phyloP scores from a whole-genome alignment of 371 early-diverging fungal genomes.

The Mortierella sp. region DNA sequence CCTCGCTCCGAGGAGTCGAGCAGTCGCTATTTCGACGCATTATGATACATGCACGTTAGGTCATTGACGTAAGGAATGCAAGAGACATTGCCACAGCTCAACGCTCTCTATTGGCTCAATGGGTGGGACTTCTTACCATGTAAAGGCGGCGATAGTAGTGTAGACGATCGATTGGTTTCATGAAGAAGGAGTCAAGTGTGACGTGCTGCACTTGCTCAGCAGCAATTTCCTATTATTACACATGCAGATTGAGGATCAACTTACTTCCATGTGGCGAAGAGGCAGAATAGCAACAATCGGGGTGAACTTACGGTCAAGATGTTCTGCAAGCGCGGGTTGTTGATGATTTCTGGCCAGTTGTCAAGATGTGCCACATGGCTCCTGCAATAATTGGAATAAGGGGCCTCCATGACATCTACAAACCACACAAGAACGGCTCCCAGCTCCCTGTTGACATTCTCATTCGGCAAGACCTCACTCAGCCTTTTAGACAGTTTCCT shows the following conservation, averaged over 20 bases:
- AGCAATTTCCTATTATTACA: slow-evolving; percentile 35
- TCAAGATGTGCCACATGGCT: slow-evolving; percentile 51
- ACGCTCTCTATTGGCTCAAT: too few species aligned
- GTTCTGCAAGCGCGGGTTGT: slow-evolving; percentile 48
- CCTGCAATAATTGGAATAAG: slow-evolving; percentile 52
- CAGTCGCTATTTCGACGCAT: slow-evolving; percentile 20
- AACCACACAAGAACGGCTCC: slow-evolving; percentile 51
- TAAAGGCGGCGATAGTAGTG: slow-evolving; percentile 51
- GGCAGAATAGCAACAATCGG: not conserved
- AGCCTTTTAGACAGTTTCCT: slow-evolving; percentile 50
- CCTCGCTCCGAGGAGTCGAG: slow-evolving; percentile 53
- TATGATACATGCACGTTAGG: not conserved
- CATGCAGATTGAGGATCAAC: not conserved
- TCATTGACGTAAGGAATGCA: not conserved
- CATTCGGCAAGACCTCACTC: slow-evolving; percentile 31
- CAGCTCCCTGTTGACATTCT: slow-evolving; percentile 33
- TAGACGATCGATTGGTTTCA: slow-evolving; percentile 53
- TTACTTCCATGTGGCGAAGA: slow-evolving; percentile 3
- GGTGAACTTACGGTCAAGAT: slow-evolving; percentile 36
- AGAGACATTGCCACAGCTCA: too few species aligned
- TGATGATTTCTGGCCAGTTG: slow-evolving; percentile 51
- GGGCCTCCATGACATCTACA: slow-evolving; percentile 46
- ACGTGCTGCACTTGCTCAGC: slow-evolving; percentile 51
- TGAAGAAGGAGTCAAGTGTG: slow-evolving; percentile 46
- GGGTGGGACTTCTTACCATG: slow-evolving; percentile 33